Base-by-base conservation (phyloP, 495 filamentous ascomycete genomes). In the Xylaria venustula region DNA sequence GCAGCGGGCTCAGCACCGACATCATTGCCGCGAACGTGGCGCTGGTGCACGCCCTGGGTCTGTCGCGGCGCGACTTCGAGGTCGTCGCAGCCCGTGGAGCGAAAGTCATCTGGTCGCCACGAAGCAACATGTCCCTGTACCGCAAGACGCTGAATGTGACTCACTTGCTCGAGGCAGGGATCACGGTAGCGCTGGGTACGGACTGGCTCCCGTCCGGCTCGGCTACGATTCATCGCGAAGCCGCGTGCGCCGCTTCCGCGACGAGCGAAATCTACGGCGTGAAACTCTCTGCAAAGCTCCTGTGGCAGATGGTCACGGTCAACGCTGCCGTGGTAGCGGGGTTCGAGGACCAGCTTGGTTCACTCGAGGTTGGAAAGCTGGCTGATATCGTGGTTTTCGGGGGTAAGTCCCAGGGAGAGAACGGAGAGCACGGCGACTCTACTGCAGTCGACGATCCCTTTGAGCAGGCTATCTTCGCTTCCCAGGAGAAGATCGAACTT, bases 181-280 rank as follows among this genome's bases (percentile, higher is more conserved):
- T 65, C 7, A 65, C 52, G 5, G 63, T 65, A 5, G 63, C 63
- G 46, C 63, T 65, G 3, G 63, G 63, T 14, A 62, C 59, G 0
- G 63, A 65, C 34, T 65, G 63, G 63, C 54, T 65, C 1, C 63
- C 63, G 2, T 63, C 63, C 0, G 63, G 63, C 1, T 65, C 63
- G 2, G 63, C 63, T 3, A 65, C 63, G 0, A 65, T 65, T 47
- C 60, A 1, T 7, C 37, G 63, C 26, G 63, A 65, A 9, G 63
- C 63, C 11, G 37, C 57, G 6, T 65, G 63, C 28, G 63, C 48
- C 32, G 47, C 20, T 1, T 37, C 52, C 1, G 63, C 50, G 1
- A 54, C 20, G 19, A 42, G 23, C 12, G 42, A 52, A 22, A 53
- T 34, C 15, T 63, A 54, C 40, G 53, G 30, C 32, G n/a, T 37